A percentile compares a stretch with the other conserved stretches of the same genome.
These are phyloP conservation scores for Xylariaceae sp. DNA, from an alignment of 2,329 filamentous ascomycete species.

Conservation along the genomic window DNA sequence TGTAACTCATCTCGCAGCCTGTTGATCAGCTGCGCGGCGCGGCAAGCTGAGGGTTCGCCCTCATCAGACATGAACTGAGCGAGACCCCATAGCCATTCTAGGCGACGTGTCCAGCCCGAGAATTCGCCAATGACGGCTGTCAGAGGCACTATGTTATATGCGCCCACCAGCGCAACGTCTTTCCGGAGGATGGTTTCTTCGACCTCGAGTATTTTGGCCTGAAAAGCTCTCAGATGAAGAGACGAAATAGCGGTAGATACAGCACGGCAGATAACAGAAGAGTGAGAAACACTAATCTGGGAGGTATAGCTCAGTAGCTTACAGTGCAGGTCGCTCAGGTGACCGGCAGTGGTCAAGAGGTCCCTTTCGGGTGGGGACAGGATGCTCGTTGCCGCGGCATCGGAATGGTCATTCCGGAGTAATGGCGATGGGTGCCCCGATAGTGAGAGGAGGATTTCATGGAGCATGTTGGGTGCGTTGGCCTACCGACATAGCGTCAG, in stretches of 20 bases:
- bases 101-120: conserved; percentile 74
- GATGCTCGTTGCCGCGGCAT: conserved; percentile 41
- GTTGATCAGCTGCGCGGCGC: conserved; percentile 72
- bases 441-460: conserved; percentile 95
- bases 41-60: conserved; percentile 38
- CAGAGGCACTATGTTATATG: conserved; percentile 88
- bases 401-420: conserved; percentile 54
- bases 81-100: conserved; percentile 82
- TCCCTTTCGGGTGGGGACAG: conserved; percentile 77
- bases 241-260: conserved; percentile 75
- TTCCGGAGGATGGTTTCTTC: conserved; percentile 72
- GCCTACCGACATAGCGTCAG: conserved; percentile 12
- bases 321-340: conserved; percentile 74
- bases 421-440: conserved; percentile 90
- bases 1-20: conserved; percentile 70
- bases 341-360: conserved; percentile 71
- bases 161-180: conserved; percentile 78
- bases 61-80: conserved; percentile 60
- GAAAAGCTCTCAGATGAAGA: conserved; percentile 74
- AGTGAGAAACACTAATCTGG: conserved; percentile 65
- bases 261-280: conserved; percentile 80
- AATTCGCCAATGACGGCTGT: conserved; percentile 82
- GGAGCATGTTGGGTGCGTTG: conserved; percentile 64
- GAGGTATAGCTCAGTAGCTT: conserved; percentile 64
- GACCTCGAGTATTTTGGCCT: conserved; percentile 77